Conservation (phyloP, 257 asterid genomes). For the Nicotiana knightiana region DNA sequence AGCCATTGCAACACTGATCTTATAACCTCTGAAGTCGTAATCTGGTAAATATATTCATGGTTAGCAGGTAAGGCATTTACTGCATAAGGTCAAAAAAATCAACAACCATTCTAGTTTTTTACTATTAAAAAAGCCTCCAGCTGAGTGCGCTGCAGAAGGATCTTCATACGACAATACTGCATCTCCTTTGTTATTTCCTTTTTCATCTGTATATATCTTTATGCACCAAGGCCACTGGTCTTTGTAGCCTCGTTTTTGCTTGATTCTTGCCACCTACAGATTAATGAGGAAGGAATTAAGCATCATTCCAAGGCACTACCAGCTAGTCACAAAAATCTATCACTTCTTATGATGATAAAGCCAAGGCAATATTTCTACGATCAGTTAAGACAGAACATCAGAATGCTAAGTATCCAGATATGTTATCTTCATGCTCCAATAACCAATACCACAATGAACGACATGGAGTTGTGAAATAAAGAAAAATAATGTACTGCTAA, state of each 20-base stretch:
- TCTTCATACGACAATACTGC: constrained; percentile 92
- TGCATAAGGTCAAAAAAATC: neutral
- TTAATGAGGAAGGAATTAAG: neutral
- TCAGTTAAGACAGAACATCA: neutral
- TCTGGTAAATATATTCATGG: constrained; percentile 28
- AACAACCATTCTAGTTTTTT: constrained; percentile 18
- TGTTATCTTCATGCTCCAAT: neutral
- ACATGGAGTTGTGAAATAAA: neutral
- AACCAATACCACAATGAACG: neutral
- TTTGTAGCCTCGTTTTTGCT: constrained; percentile 94
- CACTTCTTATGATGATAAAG: neutral
- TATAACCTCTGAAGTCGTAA: constrained; percentile 71
- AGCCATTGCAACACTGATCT: constrained; percentile 86
- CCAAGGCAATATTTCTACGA: neutral
- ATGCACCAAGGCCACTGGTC: constrained; percentile 99
- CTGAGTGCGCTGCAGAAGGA: constrained; percentile 97
- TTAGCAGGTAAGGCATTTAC: neutral
- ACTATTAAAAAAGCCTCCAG: constrained; percentile 93
- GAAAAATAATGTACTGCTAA: neutral
- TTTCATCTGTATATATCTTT: constrained; percentile 82
- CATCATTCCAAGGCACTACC: neutral
- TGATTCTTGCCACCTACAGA: constrained; percentile 84
- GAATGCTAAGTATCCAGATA: neutral
- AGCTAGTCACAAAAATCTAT: neutral
- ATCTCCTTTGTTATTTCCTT: constrained; percentile 94